These are phyloP conservation scores for Kazachstania bromeliacearum DNA, from an alignment of 805 yeast genomes.

Conservation along the genomic window DNA sequence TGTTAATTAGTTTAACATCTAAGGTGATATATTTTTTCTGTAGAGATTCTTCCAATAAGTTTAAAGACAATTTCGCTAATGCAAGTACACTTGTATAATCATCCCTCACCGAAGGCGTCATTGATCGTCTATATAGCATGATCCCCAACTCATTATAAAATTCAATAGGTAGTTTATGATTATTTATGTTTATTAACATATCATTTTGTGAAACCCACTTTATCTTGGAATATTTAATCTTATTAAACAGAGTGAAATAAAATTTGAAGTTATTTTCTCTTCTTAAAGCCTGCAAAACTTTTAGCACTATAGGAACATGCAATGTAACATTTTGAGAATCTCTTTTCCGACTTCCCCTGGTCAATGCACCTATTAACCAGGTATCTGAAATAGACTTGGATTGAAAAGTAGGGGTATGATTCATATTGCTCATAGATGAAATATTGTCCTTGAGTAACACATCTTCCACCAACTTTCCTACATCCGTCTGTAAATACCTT, in stretches of 20 bases:
- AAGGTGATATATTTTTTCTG: background rate
- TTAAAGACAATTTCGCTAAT: conserved; percentile 17
- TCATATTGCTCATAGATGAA: background rate
- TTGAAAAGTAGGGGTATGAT: background rate
- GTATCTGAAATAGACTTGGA: background rate
- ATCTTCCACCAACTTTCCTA: conserved; percentile 2
- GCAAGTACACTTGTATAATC: conserved; percentile 4
- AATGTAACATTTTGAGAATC: background rate
- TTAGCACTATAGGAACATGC: conserved; percentile 11
- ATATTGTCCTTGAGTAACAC: background rate
- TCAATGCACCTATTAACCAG: background rate
- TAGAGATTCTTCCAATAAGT: conserved; percentile 10
- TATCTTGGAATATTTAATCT: conserved; percentile 13
- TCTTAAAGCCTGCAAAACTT: conserved; percentile 19
- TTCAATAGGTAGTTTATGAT: conserved; percentile 15
- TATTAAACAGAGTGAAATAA: conserved; percentile 19
- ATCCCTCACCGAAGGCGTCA: conserved; percentile 2
- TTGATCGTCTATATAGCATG: conserved; percentile 17
- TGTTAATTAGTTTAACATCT: conserved; percentile 10
- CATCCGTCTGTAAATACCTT: background rate
- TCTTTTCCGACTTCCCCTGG: background rate
- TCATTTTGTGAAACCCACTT: conserved; percentile 17
- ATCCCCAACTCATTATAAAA: conserved; percentile 20
- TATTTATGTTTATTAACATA: conserved; percentile 2
- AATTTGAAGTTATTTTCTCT: conserved; percentile 8